Base-by-base conservation (phyloP, 78 protist genomes). In the Dictyostelium brefeldianum region DNA sequence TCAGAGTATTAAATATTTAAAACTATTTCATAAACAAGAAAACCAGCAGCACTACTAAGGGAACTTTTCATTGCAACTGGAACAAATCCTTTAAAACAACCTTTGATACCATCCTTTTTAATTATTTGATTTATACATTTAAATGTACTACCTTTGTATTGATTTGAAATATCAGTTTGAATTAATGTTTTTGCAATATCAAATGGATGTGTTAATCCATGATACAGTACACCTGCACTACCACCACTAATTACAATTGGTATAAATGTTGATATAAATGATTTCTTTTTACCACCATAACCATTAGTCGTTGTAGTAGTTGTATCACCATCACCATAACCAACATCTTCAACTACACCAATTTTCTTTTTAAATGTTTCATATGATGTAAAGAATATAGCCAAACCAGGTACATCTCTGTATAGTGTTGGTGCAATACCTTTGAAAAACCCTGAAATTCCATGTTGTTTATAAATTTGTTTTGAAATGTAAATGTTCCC, bases 391-490 rank as follows among this genome's bases (percentile, higher is more conserved):
- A 81, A 81, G 31, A 67, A 81, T 81, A 81, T 67, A 3, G 70
- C 67, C 20, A 69, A 25, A 3, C 89, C 89, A 22, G 89, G 89
- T 31, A 81, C 89, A 67, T 81, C 89, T 9, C 89, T 25, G 14
- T 18, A 50, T 29, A 81, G 12, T 0, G 89, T 81, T 36, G 89
- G 78, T 25, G 74, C 7, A 18, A 81, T 50, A n/a, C 89, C 89
- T 46, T 48, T 22, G 31, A 67, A 81, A n/a, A 81, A 67, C 6
- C 89, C 89, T 0, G 48, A 67, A 1, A 81, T 14, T 5, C 89
- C 89, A 18, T 18, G 22, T 51, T 64, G 65, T 81, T 10, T 22
- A 43, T 43, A 43, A n/a, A 81, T 81, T 47, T 48, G 51, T 67
- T 65, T 81, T 27, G 78, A 29, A 41, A 50, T 29, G 12, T 64